A percentile compares a stretch with the other conserved stretches of the same genome.
Conservation (phyloP, 495 filamentous ascomycete genomes). For the Clavariopsis aquatica region DNA sequence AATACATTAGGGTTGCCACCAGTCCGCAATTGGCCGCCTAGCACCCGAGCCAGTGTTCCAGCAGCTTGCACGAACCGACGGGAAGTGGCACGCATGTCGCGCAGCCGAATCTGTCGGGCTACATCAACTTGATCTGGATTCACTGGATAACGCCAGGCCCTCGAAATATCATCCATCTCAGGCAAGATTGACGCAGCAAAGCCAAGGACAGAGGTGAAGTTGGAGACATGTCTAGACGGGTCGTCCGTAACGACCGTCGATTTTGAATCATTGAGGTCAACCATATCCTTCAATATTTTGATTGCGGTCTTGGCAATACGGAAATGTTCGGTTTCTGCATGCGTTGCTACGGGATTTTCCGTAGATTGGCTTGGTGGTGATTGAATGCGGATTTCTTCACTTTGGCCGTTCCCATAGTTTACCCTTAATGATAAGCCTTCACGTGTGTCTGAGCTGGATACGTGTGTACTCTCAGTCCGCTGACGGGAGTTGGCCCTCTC, state of each 20-base stretch:
- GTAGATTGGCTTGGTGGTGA: constrained; percentile 24
- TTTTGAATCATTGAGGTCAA: constrained; percentile 50
- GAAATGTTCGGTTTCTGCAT: constrained; percentile 45
- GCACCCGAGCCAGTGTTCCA: constrained; percentile 58
- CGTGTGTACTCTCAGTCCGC: constrained; percentile 44
- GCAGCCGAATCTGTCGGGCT: constrained; percentile 57
- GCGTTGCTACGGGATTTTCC: neutral
- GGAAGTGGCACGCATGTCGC: constrained; percentile 58
- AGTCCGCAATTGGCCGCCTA: constrained; percentile 54
- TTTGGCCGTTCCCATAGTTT: constrained; percentile 65
- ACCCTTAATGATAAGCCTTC: constrained; percentile 53
- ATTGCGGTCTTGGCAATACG: constrained; percentile 59
- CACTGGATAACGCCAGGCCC: constrained; percentile 61
- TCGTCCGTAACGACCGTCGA: constrained; percentile 37
- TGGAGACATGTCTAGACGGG: constrained; percentile 44
- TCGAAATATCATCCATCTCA: constrained; percentile 58
- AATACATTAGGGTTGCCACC: constrained; percentile 39
- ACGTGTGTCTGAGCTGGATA: constrained; percentile 38
- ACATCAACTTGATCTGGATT: constrained; percentile 58
- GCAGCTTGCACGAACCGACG: constrained; percentile 70
- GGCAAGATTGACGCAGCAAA: constrained; percentile 54
- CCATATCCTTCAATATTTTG: constrained; percentile 60
- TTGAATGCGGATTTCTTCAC: constrained; percentile 54
- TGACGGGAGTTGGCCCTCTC: constrained; percentile 49
- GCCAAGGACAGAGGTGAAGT: constrained; percentile 54